These are phyloP conservation scores for Stephania yunnanensis DNA, from an alignment of 164 flowering plant genomes.

Conservation along the genomic window DNA sequence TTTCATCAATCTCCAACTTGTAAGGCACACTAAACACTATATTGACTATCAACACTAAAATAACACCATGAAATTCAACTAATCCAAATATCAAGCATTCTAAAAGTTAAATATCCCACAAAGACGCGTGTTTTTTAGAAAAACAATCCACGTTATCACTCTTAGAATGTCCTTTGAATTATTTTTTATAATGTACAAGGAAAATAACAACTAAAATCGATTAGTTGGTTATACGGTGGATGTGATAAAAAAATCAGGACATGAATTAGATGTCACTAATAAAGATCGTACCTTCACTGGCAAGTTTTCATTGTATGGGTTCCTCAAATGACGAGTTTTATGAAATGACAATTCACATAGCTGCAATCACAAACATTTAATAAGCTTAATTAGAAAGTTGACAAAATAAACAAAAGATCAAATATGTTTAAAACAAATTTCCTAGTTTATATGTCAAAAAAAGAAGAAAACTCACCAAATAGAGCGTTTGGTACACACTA, in stretches of 20 bases:
- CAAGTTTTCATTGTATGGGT: conserved; percentile 88
- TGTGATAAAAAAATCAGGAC: neutral
- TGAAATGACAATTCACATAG: conserved; percentile 87
- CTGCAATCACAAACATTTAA: conserved; percentile 39
- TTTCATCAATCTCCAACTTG: no score
- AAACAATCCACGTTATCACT: no score
- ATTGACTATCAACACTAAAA: no score
- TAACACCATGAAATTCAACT: no score
- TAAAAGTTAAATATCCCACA: no score
- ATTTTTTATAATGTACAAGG: neutral
- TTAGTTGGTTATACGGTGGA: neutral
- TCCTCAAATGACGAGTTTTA: conserved; percentile 89
- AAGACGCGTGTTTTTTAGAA: no score
- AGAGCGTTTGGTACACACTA: no score
- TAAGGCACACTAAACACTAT: no score
- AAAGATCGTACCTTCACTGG: conserved; percentile 78
- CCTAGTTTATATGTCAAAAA: neutral
- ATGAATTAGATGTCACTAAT: neutral
- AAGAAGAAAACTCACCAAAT: neutral
- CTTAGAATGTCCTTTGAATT: no score
- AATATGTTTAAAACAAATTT: neutral
- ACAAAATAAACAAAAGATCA: neutral
- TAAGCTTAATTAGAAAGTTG: neutral
- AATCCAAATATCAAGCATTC: no score
- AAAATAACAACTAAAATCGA: neutral